Percentiles rank a stretch among this genome's conserved stretches.
phyloP scores from a whole-genome alignment of 306 rosid species.

The Urtica urens region DNA sequence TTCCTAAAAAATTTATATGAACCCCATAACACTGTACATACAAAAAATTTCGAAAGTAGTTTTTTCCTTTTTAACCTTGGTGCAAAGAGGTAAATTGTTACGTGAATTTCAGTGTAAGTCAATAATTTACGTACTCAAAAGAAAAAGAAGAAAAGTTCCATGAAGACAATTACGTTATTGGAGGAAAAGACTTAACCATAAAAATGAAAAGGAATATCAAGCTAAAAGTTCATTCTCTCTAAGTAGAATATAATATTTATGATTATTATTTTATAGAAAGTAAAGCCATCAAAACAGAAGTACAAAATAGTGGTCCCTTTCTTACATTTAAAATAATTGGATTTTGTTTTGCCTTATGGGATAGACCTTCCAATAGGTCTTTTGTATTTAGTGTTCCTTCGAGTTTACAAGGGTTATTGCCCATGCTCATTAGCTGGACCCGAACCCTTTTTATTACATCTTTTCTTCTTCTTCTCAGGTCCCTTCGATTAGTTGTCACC shows the following conservation, averaged over 20 bases:
- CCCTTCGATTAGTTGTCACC: not conserved
- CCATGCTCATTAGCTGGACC: constrained; percentile 3
- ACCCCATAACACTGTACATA: too few species aligned
- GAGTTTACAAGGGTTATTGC: constrained; percentile 1
- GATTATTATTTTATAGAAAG: too few species aligned
- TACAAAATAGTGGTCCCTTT: constrained; percentile 42
- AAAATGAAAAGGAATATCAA: constrained; percentile 32
- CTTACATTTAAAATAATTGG: not conserved
- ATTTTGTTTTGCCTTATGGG: constrained; percentile 21
- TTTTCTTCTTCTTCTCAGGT: not conserved
- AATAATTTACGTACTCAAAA: too few species aligned
- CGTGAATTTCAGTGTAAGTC: too few species aligned
- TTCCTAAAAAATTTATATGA: too few species aligned
- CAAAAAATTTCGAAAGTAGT: too few species aligned
- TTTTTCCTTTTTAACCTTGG: too few species aligned
- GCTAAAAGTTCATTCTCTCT: too few species aligned
- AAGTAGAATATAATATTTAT: too few species aligned
- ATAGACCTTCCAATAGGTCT: constrained; percentile 14
- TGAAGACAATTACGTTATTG: too few species aligned
- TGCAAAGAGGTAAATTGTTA: too few species aligned
- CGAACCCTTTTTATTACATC: not conserved
- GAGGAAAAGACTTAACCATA: constrained; percentile 11
- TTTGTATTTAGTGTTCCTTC: constrained; percentile 15
- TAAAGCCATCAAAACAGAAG: constrained; percentile 25
- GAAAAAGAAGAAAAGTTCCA: too few species aligned